Percentiles rank a stretch among this genome's conserved stretches.
phyloP scores from a whole-genome alignment of 805 yeast species.

The Candida boidinii region DNA sequence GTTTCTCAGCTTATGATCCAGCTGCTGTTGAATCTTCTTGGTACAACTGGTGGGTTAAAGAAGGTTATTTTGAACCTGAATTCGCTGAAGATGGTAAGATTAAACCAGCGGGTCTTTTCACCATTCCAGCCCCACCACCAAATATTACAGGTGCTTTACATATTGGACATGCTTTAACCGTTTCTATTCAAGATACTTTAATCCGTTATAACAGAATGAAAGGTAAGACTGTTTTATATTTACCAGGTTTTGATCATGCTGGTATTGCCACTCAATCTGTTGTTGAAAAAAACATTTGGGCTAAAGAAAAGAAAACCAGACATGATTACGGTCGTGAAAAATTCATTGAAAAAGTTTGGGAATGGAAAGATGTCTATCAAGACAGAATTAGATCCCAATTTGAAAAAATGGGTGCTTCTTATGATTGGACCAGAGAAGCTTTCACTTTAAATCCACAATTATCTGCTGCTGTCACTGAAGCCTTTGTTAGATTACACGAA shows the following conservation, averaged over 20 bases:
- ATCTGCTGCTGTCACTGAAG: slow-evolving; percentile 77
- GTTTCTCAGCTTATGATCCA: slow-evolving; percentile 91
- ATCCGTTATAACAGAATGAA: slow-evolving; percentile 94
- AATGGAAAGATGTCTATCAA: slow-evolving; percentile 96
- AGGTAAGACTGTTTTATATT: slow-evolving; percentile 85
- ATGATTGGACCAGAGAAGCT: slow-evolving; percentile 92
- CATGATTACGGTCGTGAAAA: slow-evolving; percentile 93
- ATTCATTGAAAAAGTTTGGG: slow-evolving; percentile 87
- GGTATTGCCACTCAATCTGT: slow-evolving; percentile 99
- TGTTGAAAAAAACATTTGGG: slow-evolving; percentile 94
- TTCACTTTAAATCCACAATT: slow-evolving; percentile 82
- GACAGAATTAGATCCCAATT: slow-evolving; percentile 77
- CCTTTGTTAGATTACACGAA: slow-evolving; percentile 84
- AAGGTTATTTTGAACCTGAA: slow-evolving; percentile 85
- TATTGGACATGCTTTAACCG: slow-evolving; percentile 96
- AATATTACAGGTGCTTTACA: slow-evolving; percentile 98
- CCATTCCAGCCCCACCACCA: slow-evolving; percentile 98
- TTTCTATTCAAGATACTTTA: slow-evolving; percentile 88
- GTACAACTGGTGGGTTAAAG: slow-evolving; percentile 95
- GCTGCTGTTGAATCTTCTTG: slow-evolving; percentile 91
- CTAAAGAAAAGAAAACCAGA: slow-evolving; percentile 78
- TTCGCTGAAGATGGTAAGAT: slow-evolving; percentile 63
- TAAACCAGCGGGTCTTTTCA: slow-evolving; percentile 77
- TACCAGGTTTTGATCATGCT: slow-evolving; percentile 98
- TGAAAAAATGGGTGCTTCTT: slow-evolving; percentile 87